Evolutionary conservation across 257 asterid genomes (phyloP), one percentile per base, ranked within the genome.

Genomic region (Primulina huaijiensis): DNA sequence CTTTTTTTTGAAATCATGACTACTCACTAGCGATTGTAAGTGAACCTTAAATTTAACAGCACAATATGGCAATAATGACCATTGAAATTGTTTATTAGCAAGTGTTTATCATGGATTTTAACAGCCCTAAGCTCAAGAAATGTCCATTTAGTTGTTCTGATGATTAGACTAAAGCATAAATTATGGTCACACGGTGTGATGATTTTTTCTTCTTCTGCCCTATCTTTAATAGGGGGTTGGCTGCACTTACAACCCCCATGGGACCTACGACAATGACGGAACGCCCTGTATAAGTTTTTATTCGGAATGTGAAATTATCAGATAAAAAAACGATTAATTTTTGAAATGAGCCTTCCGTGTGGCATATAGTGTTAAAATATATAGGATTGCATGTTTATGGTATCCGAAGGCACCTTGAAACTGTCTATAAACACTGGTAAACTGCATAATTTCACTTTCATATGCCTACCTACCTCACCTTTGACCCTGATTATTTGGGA

Each of bases 41-140:
- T 33, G 27, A 37, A 40, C 60, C 61, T 65, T 38, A 62, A 65
- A n/a, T 71, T 21, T 21, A 38, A 10, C 60, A 19, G n/a, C 27
- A 12, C 43, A 20, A 61, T 46, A 20, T 70, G 52, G 17, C 52
- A 40, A 38, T 43, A 12, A 43, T 43, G 53, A 43, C 53, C 16
- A 43, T 43, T 43, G 53, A 43, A 40, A 40, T 73, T 33, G 33
- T 46, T 58, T 61, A 37, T 53, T 29, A 43, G 27, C 67, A 67
- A 29, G 63, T 50, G 75, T 31, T 21, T 19, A 14, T 74, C 40
- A 64, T 50, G n/a, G 53, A 68, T 74, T 37, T 23, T 46, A 58
- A 23, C 43, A 46, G 29, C 14, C 60, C 21, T 34, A 60, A 58
- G 33, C 59, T n/a, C 43, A n/a, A 38, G 23, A 17, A 27, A 20